Conservation (phyloP, 768 basidiomycete species). For the Gyrodon lividus region DNA sequence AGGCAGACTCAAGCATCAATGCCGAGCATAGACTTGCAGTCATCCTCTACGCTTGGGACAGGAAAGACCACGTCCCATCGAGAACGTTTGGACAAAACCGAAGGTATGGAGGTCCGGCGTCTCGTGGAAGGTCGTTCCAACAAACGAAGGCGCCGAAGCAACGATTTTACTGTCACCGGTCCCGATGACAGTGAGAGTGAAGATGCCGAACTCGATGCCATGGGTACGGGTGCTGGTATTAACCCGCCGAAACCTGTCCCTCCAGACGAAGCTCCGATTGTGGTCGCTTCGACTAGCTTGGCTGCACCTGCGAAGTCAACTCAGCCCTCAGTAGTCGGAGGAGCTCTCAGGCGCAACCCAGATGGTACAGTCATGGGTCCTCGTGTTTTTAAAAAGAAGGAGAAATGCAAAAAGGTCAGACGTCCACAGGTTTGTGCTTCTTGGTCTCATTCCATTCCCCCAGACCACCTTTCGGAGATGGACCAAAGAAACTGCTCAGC, state of each 20-base stretch:
- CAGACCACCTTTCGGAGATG: conserved; percentile 50
- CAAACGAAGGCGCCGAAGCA: conserved; percentile 48
- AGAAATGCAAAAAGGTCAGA: conserved; percentile 45
- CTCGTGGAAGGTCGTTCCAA: conserved; percentile 47
- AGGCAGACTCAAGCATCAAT: conserved; percentile 78
- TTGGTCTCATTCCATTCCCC: conserved; percentile 5
- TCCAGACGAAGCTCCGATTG: conserved; percentile 7
- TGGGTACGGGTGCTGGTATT: conserved; percentile 22
- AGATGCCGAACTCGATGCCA: conserved; percentile 32
- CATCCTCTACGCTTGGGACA: conserved; percentile 83
- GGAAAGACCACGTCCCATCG: conserved; percentile 61
- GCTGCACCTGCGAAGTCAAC: conserved; percentile 12
- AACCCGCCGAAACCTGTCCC: conserved; percentile 1
- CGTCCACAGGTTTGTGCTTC: conserved; percentile 1
- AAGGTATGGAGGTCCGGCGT: conserved; percentile 58
- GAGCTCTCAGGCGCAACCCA: conserved; percentile 62
- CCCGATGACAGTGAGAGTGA: conserved; percentile 33
- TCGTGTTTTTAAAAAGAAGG: conserved; percentile 42
- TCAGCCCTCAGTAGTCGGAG: conserved; percentile 43
- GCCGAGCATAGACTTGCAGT: conserved; percentile 59
- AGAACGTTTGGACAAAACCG: conserved; percentile 54
- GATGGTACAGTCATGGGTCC: conserved; percentile 61
- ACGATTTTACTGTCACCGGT: conserved; percentile 16
- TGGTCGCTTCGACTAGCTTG: conserved; percentile 15
- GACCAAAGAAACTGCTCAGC: conserved; percentile 37